Conservation (phyloP, 345 rosid species). For the Gynandropsis gynandra region DNA sequence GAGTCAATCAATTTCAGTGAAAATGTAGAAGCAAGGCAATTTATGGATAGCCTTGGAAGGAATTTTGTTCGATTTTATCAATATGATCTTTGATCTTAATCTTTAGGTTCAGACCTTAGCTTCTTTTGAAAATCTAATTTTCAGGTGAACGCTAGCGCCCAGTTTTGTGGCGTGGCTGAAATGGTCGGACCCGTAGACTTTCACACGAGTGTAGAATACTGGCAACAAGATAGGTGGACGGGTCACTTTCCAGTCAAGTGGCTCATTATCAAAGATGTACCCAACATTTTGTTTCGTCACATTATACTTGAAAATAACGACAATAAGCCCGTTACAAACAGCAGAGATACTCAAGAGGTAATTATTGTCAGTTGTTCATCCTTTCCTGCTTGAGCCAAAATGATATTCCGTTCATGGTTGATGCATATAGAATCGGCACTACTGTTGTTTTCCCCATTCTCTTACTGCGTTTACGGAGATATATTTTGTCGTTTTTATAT, state of each 20-base stretch:
- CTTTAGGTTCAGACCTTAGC: background rate
- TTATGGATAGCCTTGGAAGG: conserved; percentile 3
- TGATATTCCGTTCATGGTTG: background rate
- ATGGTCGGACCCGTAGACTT: conserved; percentile 89
- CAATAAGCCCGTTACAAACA: conserved; percentile 82
- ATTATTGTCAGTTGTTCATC: conserved; percentile 1
- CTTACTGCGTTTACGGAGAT: background rate
- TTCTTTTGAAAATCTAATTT: background rate
- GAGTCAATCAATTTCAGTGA: too few species aligned
- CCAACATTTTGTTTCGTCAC: conserved; percentile 75
- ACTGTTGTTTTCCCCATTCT: background rate
- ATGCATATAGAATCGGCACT: background rate
- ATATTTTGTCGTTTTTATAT: too few species aligned
- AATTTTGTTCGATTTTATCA: background rate
- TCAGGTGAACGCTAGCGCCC: conserved; percentile 86
- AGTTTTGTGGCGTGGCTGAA: conserved; percentile 84
- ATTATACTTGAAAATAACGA: conserved; percentile 71
- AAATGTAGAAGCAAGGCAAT: background rate
- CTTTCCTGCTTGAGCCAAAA: background rate
- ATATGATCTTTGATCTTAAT: conserved; percentile 1
- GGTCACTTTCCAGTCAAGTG: conserved; percentile 83
- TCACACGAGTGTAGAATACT: conserved; percentile 64
- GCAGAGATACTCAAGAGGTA: conserved; percentile 95
- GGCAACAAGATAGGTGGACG: conserved; percentile 92
- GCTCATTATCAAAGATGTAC: conserved; percentile 79